Conservation (phyloP, 2,329 filamentous ascomycete genomes). For the Fusarium devonianum region DNA sequence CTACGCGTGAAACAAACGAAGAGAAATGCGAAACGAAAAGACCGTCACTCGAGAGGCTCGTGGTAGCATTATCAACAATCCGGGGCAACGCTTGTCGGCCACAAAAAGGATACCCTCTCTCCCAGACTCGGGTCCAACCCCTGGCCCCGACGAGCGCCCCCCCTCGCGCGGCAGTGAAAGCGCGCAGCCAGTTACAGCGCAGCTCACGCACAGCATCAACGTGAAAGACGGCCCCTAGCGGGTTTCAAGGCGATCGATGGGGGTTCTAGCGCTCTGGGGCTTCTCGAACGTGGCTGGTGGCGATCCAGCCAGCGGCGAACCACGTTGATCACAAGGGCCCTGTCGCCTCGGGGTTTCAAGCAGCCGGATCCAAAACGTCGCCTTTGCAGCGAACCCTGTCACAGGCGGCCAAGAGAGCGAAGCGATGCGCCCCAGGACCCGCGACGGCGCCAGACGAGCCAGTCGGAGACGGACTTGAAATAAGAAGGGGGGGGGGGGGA, state of each 20-base stretch:
- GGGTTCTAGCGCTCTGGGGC: conserved; percentile 25
- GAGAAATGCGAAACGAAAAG: conserved; percentile 36
- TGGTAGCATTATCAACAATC: conserved; percentile 37
- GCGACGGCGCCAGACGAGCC: conserved; percentile 30
- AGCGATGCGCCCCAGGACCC: conserved; percentile 16
- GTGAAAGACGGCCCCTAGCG: conserved; percentile 27
- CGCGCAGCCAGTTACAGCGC: conserved; percentile 15
- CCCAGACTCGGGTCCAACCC: conserved; percentile 36
- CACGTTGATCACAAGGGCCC: conserved; percentile 21
- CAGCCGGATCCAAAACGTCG: conserved; percentile 32
- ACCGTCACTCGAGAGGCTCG: conserved; percentile 34
- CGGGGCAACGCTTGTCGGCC: conserved; percentile 10
- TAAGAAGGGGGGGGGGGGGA: too few relatives aligned
- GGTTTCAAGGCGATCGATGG: conserved; percentile 36
- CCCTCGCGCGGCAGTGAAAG: not conserved
- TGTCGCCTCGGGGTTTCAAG: conserved; percentile 25
- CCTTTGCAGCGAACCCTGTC: conserved; percentile 28
- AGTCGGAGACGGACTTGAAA: conserved; percentile 19
- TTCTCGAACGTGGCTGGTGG: conserved; percentile 18
- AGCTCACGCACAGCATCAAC: conserved; percentile 20
- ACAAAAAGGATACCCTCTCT: conserved; percentile 24
- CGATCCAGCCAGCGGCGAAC: conserved; percentile 13
- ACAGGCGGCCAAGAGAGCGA: conserved; percentile 7
- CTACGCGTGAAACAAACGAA: conserved; percentile 27
- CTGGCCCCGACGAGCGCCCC: conserved; percentile 18